Evolutionary conservation across 2,329 filamentous ascomycete species (phyloP), one percentile per base, ranked within the genome.

Genomic region (Xylogone sp.): DNA sequence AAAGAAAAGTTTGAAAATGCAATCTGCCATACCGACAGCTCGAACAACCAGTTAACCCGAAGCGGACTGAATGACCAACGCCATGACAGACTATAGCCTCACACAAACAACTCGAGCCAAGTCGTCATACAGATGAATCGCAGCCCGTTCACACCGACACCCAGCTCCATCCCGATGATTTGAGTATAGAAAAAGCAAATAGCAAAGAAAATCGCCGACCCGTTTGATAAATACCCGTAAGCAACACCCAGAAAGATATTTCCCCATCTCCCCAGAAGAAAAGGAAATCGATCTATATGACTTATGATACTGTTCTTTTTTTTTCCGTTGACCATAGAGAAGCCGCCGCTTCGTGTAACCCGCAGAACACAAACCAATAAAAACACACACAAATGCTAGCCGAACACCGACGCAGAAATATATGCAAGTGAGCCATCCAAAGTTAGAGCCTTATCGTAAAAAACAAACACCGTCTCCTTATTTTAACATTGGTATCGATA

Each of bases 241-340:
- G 55, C 62, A 63, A 65, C 62, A 61, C 61, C 60, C 29, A n/a
- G 45, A 51, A 54, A 53, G 51, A 51, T 46, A 57, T 47, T 53
- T n/a, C n/a, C 53, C 59, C 43, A 43, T 61, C 56, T 62, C 60
- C 54, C 49, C 43, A 45, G 51, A 52, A 59, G 50, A 56, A 64
- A 64, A 59, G 56, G 57, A 62, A 65, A 63, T 65, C 62, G 58
- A 61, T 65, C 61, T 68, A 65, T 66, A 59, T 65, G 60, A 58
- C 56, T 58, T 46, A 53, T 56, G 58, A 57, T 62, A 55, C 61
- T 56, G 64, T 54, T 63, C 56, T 62, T 49, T 19, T 64, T 61
- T 63, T 62, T 61, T 57, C 59, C 57, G 52, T 60, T 58, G 56
- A 60, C 58, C 60, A 53, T 50, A 39, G 52, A 61, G 62, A 67